phyloP scores from a whole-genome alignment of 2,329 filamentous ascomycete species.

The Curvularia verruculosa region DNA sequence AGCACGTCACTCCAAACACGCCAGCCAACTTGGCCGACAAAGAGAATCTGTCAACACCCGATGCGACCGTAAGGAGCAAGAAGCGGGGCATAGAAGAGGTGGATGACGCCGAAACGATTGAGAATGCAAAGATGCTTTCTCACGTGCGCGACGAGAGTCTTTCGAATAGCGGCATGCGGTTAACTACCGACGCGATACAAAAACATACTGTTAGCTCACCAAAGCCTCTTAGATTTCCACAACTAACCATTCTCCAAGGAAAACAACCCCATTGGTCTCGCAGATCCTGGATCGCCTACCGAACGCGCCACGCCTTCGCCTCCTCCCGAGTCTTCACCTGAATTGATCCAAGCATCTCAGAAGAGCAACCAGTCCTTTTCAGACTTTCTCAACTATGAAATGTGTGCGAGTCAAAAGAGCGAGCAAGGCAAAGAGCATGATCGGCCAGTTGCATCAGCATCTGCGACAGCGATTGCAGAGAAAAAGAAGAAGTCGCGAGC shows the following conservation, averaged over 20 bases:
- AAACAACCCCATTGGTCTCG: slow-evolving; percentile 35
- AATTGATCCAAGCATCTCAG: slow-evolving; percentile 32
- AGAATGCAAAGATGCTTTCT: slow-evolving; percentile 35
- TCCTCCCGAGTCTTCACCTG: slow-evolving; percentile 19
- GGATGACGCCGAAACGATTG: slow-evolving; percentile 38
- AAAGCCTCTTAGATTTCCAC: slow-evolving; percentile 20
- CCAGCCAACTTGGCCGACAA: slow-evolving; percentile 32
- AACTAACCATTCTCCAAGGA: slow-evolving; percentile 32
- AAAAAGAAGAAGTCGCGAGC: slow-evolving; percentile 59
- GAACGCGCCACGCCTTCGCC: slow-evolving; percentile 44
- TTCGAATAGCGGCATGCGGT: slow-evolving; percentile 20
- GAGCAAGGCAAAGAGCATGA: slow-evolving; percentile 22
- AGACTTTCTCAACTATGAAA: slow-evolving; percentile 55
- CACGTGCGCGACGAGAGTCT: slow-evolving; percentile 27
- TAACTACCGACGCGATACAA: slow-evolving; percentile 36
- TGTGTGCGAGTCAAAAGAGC: slow-evolving; percentile 50
- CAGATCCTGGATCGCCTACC: slow-evolving; percentile 42
- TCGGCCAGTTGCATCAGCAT: slow-evolving; percentile 8
- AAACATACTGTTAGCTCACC: slow-evolving; percentile 33
- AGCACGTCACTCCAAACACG: slow-evolving; percentile 38
- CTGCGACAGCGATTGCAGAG: slow-evolving; percentile 14
- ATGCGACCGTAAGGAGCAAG: slow-evolving; percentile 32
- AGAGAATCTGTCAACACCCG: slow-evolving; percentile 35
- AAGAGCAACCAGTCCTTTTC: slow-evolving; percentile 54
- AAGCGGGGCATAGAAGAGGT: slow-evolving; percentile 48